Conservation (phyloP, 2,329 filamentous ascomycete genomes). For the Cercospora janseana region DNA sequence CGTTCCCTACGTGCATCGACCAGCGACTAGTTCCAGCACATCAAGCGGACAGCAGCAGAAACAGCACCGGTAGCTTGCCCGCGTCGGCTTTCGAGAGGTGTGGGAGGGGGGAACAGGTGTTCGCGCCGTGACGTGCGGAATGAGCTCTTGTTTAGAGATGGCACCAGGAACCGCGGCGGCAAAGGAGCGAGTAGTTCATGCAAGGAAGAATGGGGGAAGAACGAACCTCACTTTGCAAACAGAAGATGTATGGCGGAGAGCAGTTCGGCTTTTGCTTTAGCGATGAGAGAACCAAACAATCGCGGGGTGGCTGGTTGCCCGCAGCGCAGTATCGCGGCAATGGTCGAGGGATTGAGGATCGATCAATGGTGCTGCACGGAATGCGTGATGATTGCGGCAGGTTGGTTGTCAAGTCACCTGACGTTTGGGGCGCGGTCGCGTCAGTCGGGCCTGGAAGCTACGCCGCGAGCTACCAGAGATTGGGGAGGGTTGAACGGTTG, state of each 20-base stretch:
- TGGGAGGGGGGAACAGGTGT: conserved; percentile 21
- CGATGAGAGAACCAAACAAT: conserved; percentile 23
- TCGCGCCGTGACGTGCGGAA: conserved; percentile 27
- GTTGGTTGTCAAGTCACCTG: conserved; percentile 23
- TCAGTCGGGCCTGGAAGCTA: conserved; percentile 21
- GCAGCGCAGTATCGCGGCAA: conserved; percentile 25
- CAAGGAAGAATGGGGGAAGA: conserved; percentile 27
- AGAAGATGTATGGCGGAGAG: conserved; percentile 22
- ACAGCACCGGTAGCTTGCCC: conserved; percentile 17
- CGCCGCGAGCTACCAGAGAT: conserved; percentile 25
- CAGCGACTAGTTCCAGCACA: conserved; percentile 18
- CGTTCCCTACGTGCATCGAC: conserved; percentile 19
- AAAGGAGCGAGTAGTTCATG: conserved; percentile 26
- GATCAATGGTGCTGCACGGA: conserved; percentile 23
- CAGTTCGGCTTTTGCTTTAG: conserved; percentile 24
- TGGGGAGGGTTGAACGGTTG: conserved; percentile 18
- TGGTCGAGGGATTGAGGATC: conserved; percentile 19
- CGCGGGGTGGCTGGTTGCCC: conserved; percentile 26
- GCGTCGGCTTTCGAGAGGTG: conserved; percentile 21
- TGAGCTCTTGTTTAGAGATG: conserved; percentile 26
- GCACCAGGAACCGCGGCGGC: conserved; percentile 22
- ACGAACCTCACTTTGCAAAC: conserved; percentile 27
- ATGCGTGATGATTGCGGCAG: conserved; percentile 20
- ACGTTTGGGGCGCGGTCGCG: conserved; percentile 24
- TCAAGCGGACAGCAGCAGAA: conserved; percentile 19